Conservation (phyloP, 192 early-diverging fungal species). For the Gryganskiella cystojenkinii region DNA sequence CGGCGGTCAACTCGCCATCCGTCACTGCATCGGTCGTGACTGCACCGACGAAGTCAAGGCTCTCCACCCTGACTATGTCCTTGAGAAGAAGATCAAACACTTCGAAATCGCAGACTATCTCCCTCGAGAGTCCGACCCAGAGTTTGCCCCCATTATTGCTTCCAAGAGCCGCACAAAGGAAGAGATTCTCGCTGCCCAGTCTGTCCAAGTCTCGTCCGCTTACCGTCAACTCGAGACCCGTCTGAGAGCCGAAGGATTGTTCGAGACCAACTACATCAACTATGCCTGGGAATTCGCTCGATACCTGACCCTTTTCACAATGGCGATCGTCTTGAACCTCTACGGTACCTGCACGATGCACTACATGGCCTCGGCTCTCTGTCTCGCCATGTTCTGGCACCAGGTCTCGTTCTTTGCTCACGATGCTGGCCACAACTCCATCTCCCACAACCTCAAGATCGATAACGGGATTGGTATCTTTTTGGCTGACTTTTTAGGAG, state of each 20-base stretch:
- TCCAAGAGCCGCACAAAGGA: conserved; percentile 21
- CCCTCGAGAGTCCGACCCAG: conserved; percentile 37
- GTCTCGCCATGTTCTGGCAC: conserved; percentile 84
- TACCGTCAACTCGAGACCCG: conserved; percentile 76
- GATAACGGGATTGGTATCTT: conserved; percentile 88
- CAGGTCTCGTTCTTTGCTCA: conserved; percentile 95
- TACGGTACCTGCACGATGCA: conserved; percentile 62
- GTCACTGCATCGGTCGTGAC: conserved; percentile 89
- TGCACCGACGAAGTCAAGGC: conserved; percentile 90
- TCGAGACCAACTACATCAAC: conserved; percentile 68
- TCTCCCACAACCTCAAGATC: conserved; percentile 76
- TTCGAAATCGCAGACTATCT: conserved; percentile 84
- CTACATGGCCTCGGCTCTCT: conserved; percentile 66
- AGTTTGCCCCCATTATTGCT: conserved; percentile 42
- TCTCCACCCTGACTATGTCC: conserved; percentile 87
- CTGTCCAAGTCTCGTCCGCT: conserved; percentile 26
- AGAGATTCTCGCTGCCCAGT: conserved; percentile 34
- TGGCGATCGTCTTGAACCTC: conserved; percentile 55
- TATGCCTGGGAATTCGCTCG: conserved; percentile 63
- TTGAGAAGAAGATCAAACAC: conserved; percentile 76
- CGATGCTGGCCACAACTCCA: conserved; percentile 96
- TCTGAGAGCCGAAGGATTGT: conserved; percentile 71
- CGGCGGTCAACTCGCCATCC: conserved; percentile 90
- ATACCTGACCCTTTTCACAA: conserved; percentile 57
- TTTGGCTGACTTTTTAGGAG: conserved; percentile 85